A percentile compares a stretch with the other conserved stretches of the same genome.
Evolutionary conservation across 257 asterid species (phyloP).

Genomic region (Coffea canephora): DNA sequence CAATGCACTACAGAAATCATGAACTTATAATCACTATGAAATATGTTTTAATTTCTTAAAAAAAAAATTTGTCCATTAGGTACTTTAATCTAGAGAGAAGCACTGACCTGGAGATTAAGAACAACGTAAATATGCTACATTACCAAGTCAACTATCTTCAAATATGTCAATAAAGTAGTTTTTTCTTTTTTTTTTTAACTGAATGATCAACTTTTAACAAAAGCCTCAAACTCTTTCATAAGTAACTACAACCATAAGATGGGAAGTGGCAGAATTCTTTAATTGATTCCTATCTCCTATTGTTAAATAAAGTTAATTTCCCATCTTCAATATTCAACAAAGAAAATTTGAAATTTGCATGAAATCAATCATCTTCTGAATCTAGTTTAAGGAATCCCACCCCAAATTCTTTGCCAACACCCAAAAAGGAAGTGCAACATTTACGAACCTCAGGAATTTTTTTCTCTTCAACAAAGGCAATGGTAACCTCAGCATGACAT

Average conservation of each 20-base stretch:
- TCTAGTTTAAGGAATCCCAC: background rate
- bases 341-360: background rate
- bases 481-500: slow-evolving; percentile 87
- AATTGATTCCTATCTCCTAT: background rate
- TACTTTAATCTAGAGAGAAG: background rate
- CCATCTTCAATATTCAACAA: background rate
- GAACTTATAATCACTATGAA: background rate
- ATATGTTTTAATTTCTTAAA: background rate
- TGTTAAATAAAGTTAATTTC: background rate
- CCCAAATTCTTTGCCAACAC: background rate
- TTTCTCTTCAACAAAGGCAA: slow-evolving; percentile 90
- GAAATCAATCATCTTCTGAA: background rate
- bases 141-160: background rate
- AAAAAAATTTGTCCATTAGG: background rate
- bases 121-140: background rate
- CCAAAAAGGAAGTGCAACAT: slow-evolving; percentile 2
- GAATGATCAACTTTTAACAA: background rate
- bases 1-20: background rate
- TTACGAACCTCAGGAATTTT: slow-evolving; percentile 72
- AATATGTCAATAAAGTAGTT: background rate
- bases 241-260: background rate
- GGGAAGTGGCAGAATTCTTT: background rate
- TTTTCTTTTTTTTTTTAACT: background rate
- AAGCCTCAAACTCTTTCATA: background rate
- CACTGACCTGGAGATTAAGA: background rate